Conservation (phyloP, 1,284 basidiomycete species). For the Leccinum griseonigrum region DNA sequence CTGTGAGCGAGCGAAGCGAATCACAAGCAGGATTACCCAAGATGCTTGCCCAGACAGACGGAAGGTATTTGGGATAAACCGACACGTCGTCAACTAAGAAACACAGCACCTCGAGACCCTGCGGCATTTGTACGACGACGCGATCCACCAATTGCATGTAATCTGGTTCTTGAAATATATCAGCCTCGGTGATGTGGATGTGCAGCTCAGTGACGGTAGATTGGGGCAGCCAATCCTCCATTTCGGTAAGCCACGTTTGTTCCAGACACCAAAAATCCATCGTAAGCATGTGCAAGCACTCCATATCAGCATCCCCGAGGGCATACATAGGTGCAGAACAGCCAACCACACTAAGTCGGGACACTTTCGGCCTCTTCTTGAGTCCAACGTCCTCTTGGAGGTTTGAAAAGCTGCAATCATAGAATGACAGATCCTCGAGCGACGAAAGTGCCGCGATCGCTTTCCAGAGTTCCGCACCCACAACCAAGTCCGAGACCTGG, state of each 20-base stretch:
- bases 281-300: too few relatives aligned
- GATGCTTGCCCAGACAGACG: neutral
- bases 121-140: neutral
- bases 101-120: neutral
- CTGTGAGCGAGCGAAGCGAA: neutral
- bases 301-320: too few relatives aligned
- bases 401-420: neutral
- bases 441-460: neutral
- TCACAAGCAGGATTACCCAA: neutral
- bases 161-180: neutral
- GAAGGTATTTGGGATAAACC: neutral
- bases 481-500: neutral
- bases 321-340: too few relatives aligned
- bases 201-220: neutral
- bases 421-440: neutral
- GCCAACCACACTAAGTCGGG: neutral
- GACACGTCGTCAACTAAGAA: neutral
- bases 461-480: neutral
- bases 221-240: neutral
- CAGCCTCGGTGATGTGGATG: neutral
- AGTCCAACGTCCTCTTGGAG: neutral
- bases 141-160: neutral
- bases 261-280: too few relatives aligned
- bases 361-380: neutral
- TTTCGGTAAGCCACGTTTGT: neutral